Base-by-base conservation (phyloP, 495 filamentous ascomycete species). In the Hypoxylon trugodes region DNA sequence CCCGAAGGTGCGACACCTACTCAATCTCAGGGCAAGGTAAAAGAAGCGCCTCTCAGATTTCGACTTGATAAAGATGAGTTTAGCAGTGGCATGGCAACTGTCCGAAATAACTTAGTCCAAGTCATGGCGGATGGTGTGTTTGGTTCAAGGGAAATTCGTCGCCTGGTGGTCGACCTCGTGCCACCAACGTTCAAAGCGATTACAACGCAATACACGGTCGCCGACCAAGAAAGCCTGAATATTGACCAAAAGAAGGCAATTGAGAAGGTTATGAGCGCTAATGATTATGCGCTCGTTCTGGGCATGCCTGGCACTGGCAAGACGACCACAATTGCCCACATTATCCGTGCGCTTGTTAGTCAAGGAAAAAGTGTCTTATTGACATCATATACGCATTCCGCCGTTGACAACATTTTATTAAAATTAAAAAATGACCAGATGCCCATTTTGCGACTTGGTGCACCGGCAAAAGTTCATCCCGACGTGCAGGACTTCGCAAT, bases 261-360 rank as follows among this genome's bases (percentile, higher is more conserved):
- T 47, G 82, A 90, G 66, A 97, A 97, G 70, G 93, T 97, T 43
- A 94, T 98, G 92, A 91, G 87, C 72, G 95, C 95, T 9, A 83
- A 87, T 55, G 92, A 98, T 74, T 98, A 97, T 73, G 94, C 95
- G 4, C 83, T 98, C 12, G 91, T 98, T 4, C 86, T 97, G 4
- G 95, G 95, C 12, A 98, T 98, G 95, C 95, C 95, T 1, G 95
- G 95, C 7, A 98, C 95, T 7, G 95, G 95, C 45, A 98, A 98
- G 72, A 98, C 95, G 4, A 97, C 95, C 0, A 98, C 95, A 1
- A 97, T 98, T 68, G 90, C 93, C 5, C 93, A 98, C 72, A 97
- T 98, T 62, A 97, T 98, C 73, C 89, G 92, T 15, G 90, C 94
- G 8, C 82, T 98, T 28, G 89, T 96, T 12, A 82, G 87, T 2